Base-by-base conservation (phyloP, 2,329 filamentous ascomycete species). In the Phaeosphaeriaceae sp. region DNA sequence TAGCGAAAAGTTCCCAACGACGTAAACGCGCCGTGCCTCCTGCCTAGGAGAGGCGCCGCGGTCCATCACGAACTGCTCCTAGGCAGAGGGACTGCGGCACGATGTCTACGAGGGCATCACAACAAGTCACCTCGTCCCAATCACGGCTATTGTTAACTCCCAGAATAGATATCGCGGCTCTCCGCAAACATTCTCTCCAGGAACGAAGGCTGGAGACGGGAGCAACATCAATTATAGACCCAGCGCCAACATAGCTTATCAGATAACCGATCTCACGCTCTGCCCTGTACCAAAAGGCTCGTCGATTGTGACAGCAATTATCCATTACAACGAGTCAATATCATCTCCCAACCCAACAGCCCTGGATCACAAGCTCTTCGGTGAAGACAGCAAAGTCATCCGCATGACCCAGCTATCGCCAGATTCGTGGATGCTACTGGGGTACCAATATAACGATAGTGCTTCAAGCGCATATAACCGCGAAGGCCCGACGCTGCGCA, bases 401-500 rank as follows among this genome's bases (percentile, higher is more conserved):
- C 6, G 6, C 6, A 34, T n/a, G 6, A 17, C 16, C n/a, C 6
- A 34, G 32, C 32, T 34, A n/a, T 34, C 6, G 6, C 36, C 37
- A 26, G 47, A 54, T 51, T 54, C 28, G 42, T 54, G 29, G 47
- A 33, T 52, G 40, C 23, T 57, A 46, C 34, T 57, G 32, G 48
- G 43, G 23, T 57, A 47, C 20, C 30, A 18, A 42, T 52, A 57
- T 48, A 23, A 44, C 20, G 21, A 50, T 48, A n/a, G 42, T 28
- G 18, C n/a, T 38, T 55, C 52, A 41, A 12, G 32, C 4, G 4
- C 4, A 26, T 26, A 5, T 26, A 26, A 26, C 23, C 4, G 4
- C 4, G 4, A 26, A 26, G 23, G 23, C 23, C 23, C 4, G 4
- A 26, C 23, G 23, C 23, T 26, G 4, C 4, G 11, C 4, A 26